Percentiles rank a stretch among this genome's conserved stretches.
phyloP scores from a whole-genome alignment of 768 basidiomycete genomes.

The Infundibulicybe gibba region DNA sequence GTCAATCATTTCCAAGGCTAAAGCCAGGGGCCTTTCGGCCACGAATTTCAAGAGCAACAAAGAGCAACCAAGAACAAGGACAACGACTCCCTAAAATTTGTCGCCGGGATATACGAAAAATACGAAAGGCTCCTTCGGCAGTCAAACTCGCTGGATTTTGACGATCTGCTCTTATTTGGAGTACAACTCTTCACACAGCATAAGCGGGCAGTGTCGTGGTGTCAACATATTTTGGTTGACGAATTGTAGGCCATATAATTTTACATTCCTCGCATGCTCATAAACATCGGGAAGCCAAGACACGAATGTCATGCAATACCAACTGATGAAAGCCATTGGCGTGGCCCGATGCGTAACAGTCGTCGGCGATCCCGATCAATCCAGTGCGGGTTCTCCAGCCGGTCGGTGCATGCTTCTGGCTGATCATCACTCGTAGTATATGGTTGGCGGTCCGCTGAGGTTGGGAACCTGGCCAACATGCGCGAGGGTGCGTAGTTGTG shows the following conservation, averaged over 20 bases:
- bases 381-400: slow-evolving; percentile 40
- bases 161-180: slow-evolving; percentile 76
- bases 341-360: slow-evolving; percentile 59
- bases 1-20: slow-evolving; percentile 72
- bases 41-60: slow-evolving; percentile 32
- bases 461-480: slow-evolving; percentile 75
- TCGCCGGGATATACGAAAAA: slow-evolving; percentile 54
- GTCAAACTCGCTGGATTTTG: slow-evolving; percentile 81
- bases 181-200: slow-evolving; percentile 57
- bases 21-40: slow-evolving; percentile 60
- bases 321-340: slow-evolving; percentile 71
- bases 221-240: slow-evolving; percentile 71
- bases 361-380: slow-evolving; percentile 91
- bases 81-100: slow-evolving; percentile 14
- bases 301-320: slow-evolving; percentile 79
- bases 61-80: slow-evolving; percentile 9
- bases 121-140: slow-evolving; percentile 61
- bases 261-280: not conserved
- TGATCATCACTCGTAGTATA: slow-evolving; percentile 47
- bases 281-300: slow-evolving; percentile 52
- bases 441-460: slow-evolving; percentile 83
- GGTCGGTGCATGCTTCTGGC: slow-evolving; percentile 1
- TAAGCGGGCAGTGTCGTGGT: slow-evolving; percentile 49
- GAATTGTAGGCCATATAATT: slow-evolving; percentile 61
- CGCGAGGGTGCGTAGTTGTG: slow-evolving; percentile 37